Conservation (phyloP, 1,284 basidiomycete species). For the Nidula niveotomentosa region DNA sequence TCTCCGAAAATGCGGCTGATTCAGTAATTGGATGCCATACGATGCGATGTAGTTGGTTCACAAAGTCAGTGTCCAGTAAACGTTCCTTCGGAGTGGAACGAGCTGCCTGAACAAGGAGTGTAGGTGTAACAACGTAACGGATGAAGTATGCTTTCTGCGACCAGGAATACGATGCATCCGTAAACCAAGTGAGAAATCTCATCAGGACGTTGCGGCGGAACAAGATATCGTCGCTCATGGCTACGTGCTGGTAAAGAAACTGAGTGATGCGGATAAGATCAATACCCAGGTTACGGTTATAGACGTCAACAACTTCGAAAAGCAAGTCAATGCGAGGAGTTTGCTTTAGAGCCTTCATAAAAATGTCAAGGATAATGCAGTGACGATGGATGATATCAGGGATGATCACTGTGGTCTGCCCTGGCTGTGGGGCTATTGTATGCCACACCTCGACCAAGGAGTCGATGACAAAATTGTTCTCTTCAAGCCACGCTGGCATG, state of each 20-base stretch:
- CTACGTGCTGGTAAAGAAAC: slow-evolving; percentile 89
- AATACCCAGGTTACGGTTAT: slow-evolving; percentile 80
- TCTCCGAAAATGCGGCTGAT: slow-evolving; percentile 52
- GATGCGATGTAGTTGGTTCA: slow-evolving; percentile 67
- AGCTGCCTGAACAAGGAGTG: slow-evolving; percentile 77
- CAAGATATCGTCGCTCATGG: slow-evolving; percentile 57
- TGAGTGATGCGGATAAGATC: slow-evolving; percentile 83
- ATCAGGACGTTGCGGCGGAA: slow-evolving; percentile 85
- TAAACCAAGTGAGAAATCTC: slow-evolving; percentile 87
- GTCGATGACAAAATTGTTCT: slow-evolving; percentile 66
- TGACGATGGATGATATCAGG: slow-evolving; percentile 65
- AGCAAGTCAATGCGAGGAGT: slow-evolving; percentile 82
- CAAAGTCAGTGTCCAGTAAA: slow-evolving; percentile 71
- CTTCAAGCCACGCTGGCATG: slow-evolving; percentile 73
- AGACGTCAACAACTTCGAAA: slow-evolving; percentile 87
- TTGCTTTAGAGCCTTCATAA: slow-evolving; percentile 70
- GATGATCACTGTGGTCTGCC: slow-evolving; percentile 44
- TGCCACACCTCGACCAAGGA: slow-evolving; percentile 77
- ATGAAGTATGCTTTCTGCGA: slow-evolving; percentile 87
- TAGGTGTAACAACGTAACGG: slow-evolving; percentile 89
- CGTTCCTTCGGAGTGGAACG: slow-evolving; percentile 49
- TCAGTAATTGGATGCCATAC: slow-evolving; percentile 83
- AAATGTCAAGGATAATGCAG: slow-evolving; percentile 72
- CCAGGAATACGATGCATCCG: slow-evolving; percentile 66
- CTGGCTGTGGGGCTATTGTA: slow-evolving; percentile 46